Conservation (phyloP, 1,139 yeast species). For the Scheffersomyces lignicola region DNA sequence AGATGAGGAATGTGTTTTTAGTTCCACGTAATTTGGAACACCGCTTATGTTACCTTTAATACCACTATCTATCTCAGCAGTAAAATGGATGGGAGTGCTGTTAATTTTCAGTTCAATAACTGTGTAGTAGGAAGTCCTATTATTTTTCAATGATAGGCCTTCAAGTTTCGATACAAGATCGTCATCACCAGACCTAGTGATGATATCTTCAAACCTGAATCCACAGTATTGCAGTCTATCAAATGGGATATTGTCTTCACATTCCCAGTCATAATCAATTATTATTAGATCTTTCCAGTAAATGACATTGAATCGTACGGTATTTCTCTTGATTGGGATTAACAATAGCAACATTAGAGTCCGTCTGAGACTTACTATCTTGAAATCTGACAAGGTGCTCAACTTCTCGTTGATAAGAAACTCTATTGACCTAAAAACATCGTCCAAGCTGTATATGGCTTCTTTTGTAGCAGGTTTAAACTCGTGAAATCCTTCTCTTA, state of each 20-base stretch:
- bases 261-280: conserved; percentile 21
- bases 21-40: conserved; percentile 19
- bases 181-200: conserved; percentile 14
- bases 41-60: conserved; percentile 9
- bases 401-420: conserved; percentile 11
- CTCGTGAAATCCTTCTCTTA: conserved; percentile 18
- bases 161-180: background rate
- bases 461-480: conserved; percentile 12
- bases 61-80: conserved; percentile 27
- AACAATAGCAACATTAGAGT: conserved; percentile 19
- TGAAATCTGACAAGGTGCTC: conserved; percentile 11
- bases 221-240: conserved; percentile 22
- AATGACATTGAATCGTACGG: conserved; percentile 18
- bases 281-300: conserved; percentile 21
- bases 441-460: conserved; percentile 20
- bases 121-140: conserved; percentile 15
- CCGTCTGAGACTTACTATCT: conserved; percentile 21
- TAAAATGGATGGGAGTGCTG: conserved; percentile 15
- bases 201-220: conserved; percentile 21
- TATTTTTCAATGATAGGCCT: conserved; percentile 2
- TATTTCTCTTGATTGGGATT: conserved; percentile 19
- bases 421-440: conserved; percentile 16
- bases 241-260: conserved; percentile 6
- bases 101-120: conserved; percentile 15
- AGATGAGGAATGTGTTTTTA: conserved; percentile 20